Conservation (phyloP, 1,284 basidiomycete species). For the Trichosporon sp. region DNA sequence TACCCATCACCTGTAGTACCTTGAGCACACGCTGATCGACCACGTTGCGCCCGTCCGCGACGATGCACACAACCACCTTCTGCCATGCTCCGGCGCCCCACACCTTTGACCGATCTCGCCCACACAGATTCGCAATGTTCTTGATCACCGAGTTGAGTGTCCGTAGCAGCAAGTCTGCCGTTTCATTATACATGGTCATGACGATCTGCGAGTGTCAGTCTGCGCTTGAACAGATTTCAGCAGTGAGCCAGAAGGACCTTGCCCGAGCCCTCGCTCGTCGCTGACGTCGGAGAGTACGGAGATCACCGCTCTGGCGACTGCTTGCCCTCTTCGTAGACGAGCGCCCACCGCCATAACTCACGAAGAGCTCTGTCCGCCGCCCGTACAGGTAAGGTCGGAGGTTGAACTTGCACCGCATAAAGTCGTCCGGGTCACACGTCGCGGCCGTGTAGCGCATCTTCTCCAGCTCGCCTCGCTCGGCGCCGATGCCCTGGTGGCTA, state of each 20-base stretch:
- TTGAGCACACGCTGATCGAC: conserved; percentile 62
- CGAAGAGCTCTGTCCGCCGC: conserved; percentile 81
- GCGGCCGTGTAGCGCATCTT: conserved; percentile 61
- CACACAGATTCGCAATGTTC: conserved; percentile 78
- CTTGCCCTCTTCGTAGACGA: no score
- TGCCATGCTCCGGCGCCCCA: conserved; percentile 95
- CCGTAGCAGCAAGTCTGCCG: conserved; percentile 72
- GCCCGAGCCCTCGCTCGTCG: no score
- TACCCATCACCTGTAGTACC: conserved; percentile 67
- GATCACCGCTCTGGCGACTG: no score
- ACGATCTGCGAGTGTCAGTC: conserved; percentile 56
- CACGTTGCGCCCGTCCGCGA: conserved; percentile 85
- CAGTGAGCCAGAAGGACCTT: not conserved
- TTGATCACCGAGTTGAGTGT: conserved; percentile 94
- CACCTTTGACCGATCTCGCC: conserved; percentile 72
- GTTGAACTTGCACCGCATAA: conserved; percentile 58
- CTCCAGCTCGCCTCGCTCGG: conserved; percentile 68
- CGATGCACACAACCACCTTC: conserved; percentile 86
- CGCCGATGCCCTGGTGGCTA: conserved; percentile 23
- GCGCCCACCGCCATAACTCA: conserved; percentile 24
- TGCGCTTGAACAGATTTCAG: no score
- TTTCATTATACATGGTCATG: conserved; percentile 94
- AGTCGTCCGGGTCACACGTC: conserved; percentile 54
- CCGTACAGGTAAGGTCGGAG: conserved; percentile 77
- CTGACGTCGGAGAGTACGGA: no score